Evolutionary conservation across 441 rosid genomes (phyloP).

Genomic region (Croton setiger): DNA sequence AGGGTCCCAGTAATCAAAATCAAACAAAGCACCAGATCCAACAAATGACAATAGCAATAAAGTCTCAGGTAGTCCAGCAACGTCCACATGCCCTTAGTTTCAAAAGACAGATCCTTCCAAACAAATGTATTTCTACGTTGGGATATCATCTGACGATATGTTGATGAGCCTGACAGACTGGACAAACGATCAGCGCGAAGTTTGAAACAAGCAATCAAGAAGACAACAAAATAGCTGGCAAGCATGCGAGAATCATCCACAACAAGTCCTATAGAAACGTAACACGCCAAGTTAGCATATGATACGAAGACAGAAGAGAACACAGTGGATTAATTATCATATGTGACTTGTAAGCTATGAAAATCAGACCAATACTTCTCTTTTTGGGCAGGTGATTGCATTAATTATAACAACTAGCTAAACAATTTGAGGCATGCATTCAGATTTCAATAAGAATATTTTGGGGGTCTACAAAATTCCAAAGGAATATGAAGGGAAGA

Average conservation of each 20-base stretch:
- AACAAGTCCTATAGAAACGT: conserved; percentile 53
- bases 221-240: conserved; percentile 74
- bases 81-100: conserved; percentile 96
- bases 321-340: not conserved
- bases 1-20: conserved; percentile 95
- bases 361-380: not conserved
- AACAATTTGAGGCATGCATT: not conserved
- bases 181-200: conserved; percentile 76
- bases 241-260: conserved; percentile 88
- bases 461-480: too few relatives aligned
- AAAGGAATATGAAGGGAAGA: too few relatives aligned
- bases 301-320: not conserved
- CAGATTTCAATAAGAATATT: too few relatives aligned
- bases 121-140: conserved; percentile 67
- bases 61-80: conserved; percentile 85
- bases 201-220: conserved; percentile 85
- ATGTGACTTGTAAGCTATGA: not conserved
- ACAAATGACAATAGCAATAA: conserved; percentile 81
- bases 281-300: conserved; percentile 13
- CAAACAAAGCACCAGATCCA: conserved; percentile 90
- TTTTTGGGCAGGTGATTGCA: not conserved
- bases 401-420: not conserved
- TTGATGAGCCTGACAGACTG: conserved; percentile 61
- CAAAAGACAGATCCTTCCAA: conserved; percentile 72
- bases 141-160: conserved; percentile 72